These are phyloP conservation scores for Fusarium sp. DNA, from an alignment of 2,329 filamentous ascomycete genomes.

Conservation along the genomic window DNA sequence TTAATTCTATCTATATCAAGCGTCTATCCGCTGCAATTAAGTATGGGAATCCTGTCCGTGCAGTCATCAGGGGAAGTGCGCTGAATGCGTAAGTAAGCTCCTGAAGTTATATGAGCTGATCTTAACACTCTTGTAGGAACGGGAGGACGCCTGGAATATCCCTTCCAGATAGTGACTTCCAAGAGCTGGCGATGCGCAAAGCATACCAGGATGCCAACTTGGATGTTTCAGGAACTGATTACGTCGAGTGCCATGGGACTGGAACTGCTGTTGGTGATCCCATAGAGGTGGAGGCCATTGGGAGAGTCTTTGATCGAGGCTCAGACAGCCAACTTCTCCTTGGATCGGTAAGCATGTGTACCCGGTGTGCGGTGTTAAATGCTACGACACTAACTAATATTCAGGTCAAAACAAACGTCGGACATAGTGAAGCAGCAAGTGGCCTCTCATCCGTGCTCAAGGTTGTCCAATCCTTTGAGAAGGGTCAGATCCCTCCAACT, in stretches of 20 bases:
- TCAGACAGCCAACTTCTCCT: background rate
- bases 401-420: background rate
- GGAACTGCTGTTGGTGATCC: background rate
- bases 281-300: background rate
- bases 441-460: background rate
- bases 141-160: background rate
- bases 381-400: accelerated
- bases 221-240: background rate
- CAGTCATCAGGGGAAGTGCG: background rate
- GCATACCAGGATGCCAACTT: background rate
- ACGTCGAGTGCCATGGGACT: background rate
- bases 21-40: background rate
- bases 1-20: background rate
- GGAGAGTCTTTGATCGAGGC: background rate
- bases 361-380: accelerated
- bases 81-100: background rate
- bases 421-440: background rate
- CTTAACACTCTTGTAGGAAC: accelerated
- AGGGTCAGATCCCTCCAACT: background rate
- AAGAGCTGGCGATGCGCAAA: background rate
- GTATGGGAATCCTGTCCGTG: background rate
- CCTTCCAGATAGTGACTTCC: background rate
- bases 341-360: background rate
- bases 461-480: background rate
- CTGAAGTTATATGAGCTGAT: accelerated